Evolutionary conservation across 1,284 basidiomycete species (phyloP), one percentile per base, ranked within the genome.

Genomic region (Fomitiporia mediterranea): DNA sequence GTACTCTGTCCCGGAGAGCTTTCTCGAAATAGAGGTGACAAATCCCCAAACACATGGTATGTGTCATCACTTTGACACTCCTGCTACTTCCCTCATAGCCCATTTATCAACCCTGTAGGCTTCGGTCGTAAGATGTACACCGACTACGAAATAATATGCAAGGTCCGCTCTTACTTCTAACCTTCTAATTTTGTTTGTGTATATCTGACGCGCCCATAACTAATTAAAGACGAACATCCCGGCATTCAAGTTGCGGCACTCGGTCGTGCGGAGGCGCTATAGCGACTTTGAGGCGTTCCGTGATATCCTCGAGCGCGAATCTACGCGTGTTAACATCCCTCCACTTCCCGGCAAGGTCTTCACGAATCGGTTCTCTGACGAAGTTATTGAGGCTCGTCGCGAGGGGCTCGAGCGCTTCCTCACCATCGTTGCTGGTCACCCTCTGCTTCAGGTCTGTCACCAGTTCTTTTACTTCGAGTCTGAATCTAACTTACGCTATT

Each of bases 231-330:
- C 96, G 63, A 99, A 99, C 73, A 99, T 99, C 65, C 97, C 96
- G 28, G 97, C 96, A 0, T 99, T 99, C 81, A 97, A 98, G 70
- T 80, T 98, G 53, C 87, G 91, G 42, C 94, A 97, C 74, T 98
- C 94, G 1, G 79, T 92, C 46, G 97, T 99, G 27, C 86, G 96
- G 57, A 80, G 97, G 55, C 89, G 97, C 51, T 99, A 99, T 71
- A 97, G 94, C 48, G 96, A 99, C 73, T 99, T 99, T 69, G 96
- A 99, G 71, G 95, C 96, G 4, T 99, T 99, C 78, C 85, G 95
- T 51, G 96, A 99, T 70, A 92, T 98, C 66, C 84, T 99, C 48
- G 97, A 99, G 73, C 86, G 94, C 63, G 96, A 99, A 73, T 91
- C 88, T 8, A 98, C 94, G 4, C 81, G 97, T 25, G 97, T 99